A percentile compares a stretch with the other conserved stretches of the same genome.
phyloP scores from a whole-genome alignment of 2,329 filamentous ascomycete species.

The Trichophyton schoenleinii region DNA sequence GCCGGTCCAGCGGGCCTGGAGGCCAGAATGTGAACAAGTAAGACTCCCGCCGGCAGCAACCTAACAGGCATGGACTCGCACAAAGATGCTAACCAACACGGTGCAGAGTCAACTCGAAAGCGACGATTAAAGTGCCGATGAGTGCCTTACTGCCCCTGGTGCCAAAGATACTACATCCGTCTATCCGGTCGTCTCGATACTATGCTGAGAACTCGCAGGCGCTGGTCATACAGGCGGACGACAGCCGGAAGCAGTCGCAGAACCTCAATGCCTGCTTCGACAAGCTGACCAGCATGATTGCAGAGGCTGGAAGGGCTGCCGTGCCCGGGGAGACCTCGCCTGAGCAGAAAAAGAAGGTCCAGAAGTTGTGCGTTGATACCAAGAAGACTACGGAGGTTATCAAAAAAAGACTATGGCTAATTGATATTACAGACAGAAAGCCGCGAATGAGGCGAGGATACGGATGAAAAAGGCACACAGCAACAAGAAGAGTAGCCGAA shows the following conservation, averaged over 20 bases:
- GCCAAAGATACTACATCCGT: conserved; percentile 41
- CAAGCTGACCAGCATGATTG: conserved; percentile 44
- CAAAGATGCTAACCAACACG: not conserved
- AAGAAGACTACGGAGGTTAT: not conserved
- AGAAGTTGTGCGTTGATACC: conserved; percentile 35
- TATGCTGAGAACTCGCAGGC: conserved; percentile 40
- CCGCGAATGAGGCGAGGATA: conserved; percentile 46
- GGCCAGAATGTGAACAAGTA: conserved; percentile 61
- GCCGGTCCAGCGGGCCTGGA: conserved; percentile 51
- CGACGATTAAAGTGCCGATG: conserved; percentile 47
- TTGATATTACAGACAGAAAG: conserved; percentile 35
- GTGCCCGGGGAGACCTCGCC: conserved; percentile 50
- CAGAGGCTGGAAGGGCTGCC: conserved; percentile 37
- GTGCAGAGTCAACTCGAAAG: conserved; percentile 52
- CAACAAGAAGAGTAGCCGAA: conserved; percentile 47
- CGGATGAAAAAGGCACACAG: conserved; percentile 49
- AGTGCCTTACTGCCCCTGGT: conserved; percentile 41
- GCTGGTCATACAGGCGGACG: conserved; percentile 51
- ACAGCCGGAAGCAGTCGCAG: conserved; percentile 48
- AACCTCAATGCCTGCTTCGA: conserved; percentile 49
- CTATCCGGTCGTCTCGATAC: conserved; percentile 43
- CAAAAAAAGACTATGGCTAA: not conserved
- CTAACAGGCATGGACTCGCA: not conserved
- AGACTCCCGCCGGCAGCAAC: not conserved
- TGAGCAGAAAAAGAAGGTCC: conserved; percentile 44